A percentile compares a stretch with the other conserved stretches of the same genome.
These are phyloP conservation scores for Lathyrus tuberosus DNA, from an alignment of 306 rosid genomes.

Conservation along the genomic window DNA sequence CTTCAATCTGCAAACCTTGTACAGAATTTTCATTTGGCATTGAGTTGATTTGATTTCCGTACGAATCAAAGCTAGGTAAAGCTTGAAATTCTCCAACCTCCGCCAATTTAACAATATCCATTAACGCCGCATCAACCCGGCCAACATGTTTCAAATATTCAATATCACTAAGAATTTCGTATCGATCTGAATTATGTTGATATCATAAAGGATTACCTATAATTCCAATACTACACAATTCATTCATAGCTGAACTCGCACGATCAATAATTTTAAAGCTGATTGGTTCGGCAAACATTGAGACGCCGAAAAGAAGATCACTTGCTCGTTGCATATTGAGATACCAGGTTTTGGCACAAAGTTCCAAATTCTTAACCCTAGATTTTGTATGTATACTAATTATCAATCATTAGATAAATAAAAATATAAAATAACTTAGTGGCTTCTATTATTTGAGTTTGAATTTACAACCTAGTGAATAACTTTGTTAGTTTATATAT, in stretches of 20 bases:
- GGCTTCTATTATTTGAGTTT: too few relatives aligned
- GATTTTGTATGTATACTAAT: neutral
- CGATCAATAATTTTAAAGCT: constrained; percentile 31
- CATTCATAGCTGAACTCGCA: constrained; percentile 47
- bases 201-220: constrained; percentile 49
- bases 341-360: neutral
- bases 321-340: constrained; percentile 40
- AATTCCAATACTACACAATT: constrained; percentile 38
- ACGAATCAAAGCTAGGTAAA: constrained; percentile 37
- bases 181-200: neutral
- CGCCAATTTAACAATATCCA: constrained; percentile 46
- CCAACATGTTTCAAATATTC: constrained; percentile 50
- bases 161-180: constrained; percentile 37
- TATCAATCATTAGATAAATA: too few relatives aligned
- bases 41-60: neutral
- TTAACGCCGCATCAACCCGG: constrained; percentile 35
- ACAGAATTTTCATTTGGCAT: neutral
- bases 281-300: constrained; percentile 37
- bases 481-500: too few relatives aligned
- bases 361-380: neutral
- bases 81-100: constrained; percentile 50
- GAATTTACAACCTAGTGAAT: too few relatives aligned
- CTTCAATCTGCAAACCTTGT: constrained; percentile 39
- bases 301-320: constrained; percentile 49
- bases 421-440: too few relatives aligned